Evolutionary conservation across 1,284 basidiomycete species (phyloP).

Genomic region (Coniferiporia weirii): DNA sequence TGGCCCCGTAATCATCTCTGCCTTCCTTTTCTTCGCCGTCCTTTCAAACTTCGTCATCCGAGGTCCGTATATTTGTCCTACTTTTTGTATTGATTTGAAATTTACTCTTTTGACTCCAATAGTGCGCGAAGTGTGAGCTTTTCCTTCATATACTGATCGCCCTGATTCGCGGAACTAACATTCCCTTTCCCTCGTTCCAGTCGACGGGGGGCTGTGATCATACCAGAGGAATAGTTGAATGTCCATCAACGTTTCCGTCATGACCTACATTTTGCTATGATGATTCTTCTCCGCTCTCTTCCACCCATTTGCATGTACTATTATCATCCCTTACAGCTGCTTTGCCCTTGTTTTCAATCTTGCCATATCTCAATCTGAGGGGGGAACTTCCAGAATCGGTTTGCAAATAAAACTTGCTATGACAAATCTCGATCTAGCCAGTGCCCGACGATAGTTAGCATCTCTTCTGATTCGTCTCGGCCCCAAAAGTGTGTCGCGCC

Average conservation of each 20-base stretch:
- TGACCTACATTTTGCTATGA: no score
- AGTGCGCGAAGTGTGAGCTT: conserved; percentile 14
- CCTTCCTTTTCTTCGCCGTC: conserved; percentile 77
- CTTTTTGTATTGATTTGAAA: background rate
- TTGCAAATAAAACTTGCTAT: background rate
- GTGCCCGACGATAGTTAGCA: conserved; percentile 14
- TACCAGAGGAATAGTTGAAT: no score
- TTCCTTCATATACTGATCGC: background rate
- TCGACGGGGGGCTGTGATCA: background rate
- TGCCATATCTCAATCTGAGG: no score
- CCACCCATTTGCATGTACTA: no score
- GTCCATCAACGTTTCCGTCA: no score
- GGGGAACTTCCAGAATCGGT: no score
- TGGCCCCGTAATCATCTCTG: conserved; percentile 79
- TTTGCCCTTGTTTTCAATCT: no score
- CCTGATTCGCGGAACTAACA: background rate
- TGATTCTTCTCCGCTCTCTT: no score
- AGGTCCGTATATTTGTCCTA: conserved; percentile 39
- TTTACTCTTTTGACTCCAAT: background rate
- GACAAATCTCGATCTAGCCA: background rate
- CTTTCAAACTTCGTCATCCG: conserved; percentile 84
- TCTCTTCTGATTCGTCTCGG: conserved; percentile 22
- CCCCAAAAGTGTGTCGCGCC: conserved; percentile 39
- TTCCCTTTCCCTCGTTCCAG: background rate
- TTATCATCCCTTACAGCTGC: no score